Percentiles rank a stretch among this genome's conserved stretches.
Conservation (phyloP, 1,139 yeast genomes). For the Magnusiomyces paraingens region DNA sequence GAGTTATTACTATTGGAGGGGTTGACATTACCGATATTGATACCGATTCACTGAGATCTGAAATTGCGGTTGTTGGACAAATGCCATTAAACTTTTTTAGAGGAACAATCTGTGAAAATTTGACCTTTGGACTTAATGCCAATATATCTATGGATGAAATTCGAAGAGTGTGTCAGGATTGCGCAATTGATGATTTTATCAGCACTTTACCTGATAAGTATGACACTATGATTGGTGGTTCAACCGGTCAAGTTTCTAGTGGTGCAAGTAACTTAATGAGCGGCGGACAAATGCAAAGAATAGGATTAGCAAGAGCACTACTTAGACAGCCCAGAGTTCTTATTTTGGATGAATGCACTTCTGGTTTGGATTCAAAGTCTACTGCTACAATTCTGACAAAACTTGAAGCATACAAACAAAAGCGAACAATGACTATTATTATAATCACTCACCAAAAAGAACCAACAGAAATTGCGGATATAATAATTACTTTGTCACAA, state of each 20-base stretch:
- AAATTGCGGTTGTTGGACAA: conserved; percentile 77
- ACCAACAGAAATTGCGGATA: conserved; percentile 46
- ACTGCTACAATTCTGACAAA: conserved; percentile 35
- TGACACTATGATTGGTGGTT: conserved; percentile 46
- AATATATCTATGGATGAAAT: conserved; percentile 34
- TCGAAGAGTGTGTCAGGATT: conserved; percentile 25
- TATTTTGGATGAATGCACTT: conserved; percentile 67
- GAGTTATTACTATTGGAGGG: conserved; percentile 59
- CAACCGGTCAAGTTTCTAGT: conserved; percentile 23
- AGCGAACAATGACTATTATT: conserved; percentile 57
- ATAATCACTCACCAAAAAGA: conserved; percentile 85
- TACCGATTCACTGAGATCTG: conserved; percentile 54
- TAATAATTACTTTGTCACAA: conserved; percentile 20
- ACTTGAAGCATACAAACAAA: conserved; percentile 49
- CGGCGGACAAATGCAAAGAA: conserved; percentile 86
- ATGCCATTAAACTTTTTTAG: conserved; percentile 68
- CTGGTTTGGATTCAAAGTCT: conserved; percentile 60
- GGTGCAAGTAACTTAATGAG: conserved; percentile 40
- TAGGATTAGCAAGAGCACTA: conserved; percentile 78
- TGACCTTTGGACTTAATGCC: conserved; percentile 51
- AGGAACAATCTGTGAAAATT: conserved; percentile 70
- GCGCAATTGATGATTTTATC: conserved; percentile 35
- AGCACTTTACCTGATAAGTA: conserved; percentile 30
- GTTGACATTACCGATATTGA: conserved; percentile 51
- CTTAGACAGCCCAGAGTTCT: conserved; percentile 52